Base-by-base conservation (phyloP, 2,329 filamentous ascomycete species). In the Sclerotinia subarctica region DNA sequence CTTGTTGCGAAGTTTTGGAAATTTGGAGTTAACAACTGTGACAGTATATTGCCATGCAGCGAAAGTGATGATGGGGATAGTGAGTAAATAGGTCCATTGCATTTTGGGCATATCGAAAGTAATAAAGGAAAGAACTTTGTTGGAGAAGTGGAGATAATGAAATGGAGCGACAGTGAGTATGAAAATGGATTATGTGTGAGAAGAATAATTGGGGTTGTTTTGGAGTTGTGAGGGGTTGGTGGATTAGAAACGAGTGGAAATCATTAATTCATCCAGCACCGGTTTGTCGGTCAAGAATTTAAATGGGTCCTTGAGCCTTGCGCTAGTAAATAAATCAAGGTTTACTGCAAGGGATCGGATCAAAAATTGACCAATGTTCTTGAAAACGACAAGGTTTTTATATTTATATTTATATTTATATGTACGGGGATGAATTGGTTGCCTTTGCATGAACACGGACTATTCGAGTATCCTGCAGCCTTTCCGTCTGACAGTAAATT, bases 1-100 rank as follows among this genome's bases (percentile, higher is more conserved):
- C 84, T 96, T 96, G 81, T 92, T 90, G 74, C 83, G 84, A 71
- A 97, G 82, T 56, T 82, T 85, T 5, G 92, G 91, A 73, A 92
- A 86, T 44, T 84, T 80, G 35, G 80, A 74, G 70, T 81, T 79
- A 53, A 73, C 69, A 51, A 77, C 71, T 46, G 73, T 68, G 67
- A 77, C 76, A 13, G 77, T 79, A 69, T 78, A 79, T 6, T 78
- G 72, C 78, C 78, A 79, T 60, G 70, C 71, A 19, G 72, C 75
- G 69, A 82, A 72, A 66, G 82, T 75, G 62, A 83, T 74, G 24
- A 80, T 74, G 6, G 78, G 78, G n/a, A 82, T 72, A 19, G 71
- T 60, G 65, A 73, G 62, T 19, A 76, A 32, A 29, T 73, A 70
- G 29, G 73, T 51, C 75, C 72, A 75, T 73, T 74, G 73, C 74